Percentiles rank a stretch among this genome's conserved stretches.
Evolutionary conservation across 176 grass and related monocot genomes (phyloP).

Genomic region (Microstegium vimineum): DNA sequence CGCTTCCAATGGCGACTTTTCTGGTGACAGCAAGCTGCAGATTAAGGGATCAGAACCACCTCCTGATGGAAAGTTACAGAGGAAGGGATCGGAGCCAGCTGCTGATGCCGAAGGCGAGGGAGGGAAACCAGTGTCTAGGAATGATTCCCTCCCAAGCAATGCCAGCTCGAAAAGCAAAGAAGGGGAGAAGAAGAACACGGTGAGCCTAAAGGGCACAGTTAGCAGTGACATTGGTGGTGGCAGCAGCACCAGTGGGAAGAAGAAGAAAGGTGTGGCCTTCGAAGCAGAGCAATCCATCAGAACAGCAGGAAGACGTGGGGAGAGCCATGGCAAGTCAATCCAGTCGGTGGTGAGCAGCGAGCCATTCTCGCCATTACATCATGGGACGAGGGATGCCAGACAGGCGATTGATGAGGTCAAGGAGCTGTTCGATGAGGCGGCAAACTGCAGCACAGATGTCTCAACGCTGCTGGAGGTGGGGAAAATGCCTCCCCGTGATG

Average conservation of each 20-base stretch:
- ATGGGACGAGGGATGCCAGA: constrained; percentile 40
- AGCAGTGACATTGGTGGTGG: background rate
- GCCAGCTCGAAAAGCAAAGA: constrained; percentile 26
- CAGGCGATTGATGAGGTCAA: constrained; percentile 63
- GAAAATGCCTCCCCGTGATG: constrained; percentile 42
- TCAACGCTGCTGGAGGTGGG: constrained; percentile 71
- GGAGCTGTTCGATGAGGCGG: constrained; percentile 40
- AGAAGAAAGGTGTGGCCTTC: constrained; percentile 45
- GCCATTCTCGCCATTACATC: constrained; percentile 30
- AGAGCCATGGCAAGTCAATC: constrained; percentile 26
- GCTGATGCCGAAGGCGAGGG: background rate
- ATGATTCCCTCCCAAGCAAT: background rate
- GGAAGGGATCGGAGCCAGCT: background rate
- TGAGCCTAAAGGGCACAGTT: constrained; percentile 2
- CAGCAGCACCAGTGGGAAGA: constrained; percentile 21
- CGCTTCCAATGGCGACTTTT: background rate
- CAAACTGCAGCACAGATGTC: constrained; percentile 48
- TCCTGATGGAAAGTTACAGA: background rate
- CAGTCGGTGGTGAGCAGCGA: constrained; percentile 27
- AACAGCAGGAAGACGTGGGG: background rate
- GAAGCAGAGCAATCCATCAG: constrained; percentile 30
- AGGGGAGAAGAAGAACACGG: constrained; percentile 17
- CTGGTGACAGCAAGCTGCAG: background rate
- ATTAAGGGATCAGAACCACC: background rate
- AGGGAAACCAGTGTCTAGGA: background rate